phyloP scores from a whole-genome alignment of 78 protist species.

The Dictyostelium intermedium region DNA sequence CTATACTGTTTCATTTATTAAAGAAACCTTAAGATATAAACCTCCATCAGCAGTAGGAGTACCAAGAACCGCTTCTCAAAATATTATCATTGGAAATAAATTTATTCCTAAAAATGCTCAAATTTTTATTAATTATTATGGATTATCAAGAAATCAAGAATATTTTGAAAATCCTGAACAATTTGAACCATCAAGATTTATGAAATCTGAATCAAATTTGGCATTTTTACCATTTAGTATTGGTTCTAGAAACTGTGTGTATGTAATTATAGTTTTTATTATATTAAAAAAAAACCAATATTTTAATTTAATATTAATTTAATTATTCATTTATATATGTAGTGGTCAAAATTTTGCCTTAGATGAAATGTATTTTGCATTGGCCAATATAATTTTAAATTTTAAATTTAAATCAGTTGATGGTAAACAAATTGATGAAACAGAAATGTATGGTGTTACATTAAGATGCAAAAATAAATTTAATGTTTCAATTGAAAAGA shows the following conservation, averaged over 20 bases:
- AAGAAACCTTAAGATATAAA: constrained; percentile 11
- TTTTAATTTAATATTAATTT: no score
- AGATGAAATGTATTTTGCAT: constrained; percentile 13
- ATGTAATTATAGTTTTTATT: neutral
- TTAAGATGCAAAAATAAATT: constrained; percentile 1
- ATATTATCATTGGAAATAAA: neutral
- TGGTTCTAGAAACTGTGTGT: constrained; percentile 46
- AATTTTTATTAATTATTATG: neutral
- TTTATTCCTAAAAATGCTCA: constrained; percentile 31
- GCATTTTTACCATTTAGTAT: constrained; percentile 9
- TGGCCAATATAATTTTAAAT: neutral
- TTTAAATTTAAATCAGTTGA: neutral
- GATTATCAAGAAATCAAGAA: neutral
- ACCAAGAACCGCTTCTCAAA: neutral
- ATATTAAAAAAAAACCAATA: no score
- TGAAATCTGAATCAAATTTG: neutral
- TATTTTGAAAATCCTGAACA: constrained; percentile 1
- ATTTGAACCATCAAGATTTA: constrained; percentile 18
- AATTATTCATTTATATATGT: no score
- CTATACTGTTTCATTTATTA: constrained; percentile 2
- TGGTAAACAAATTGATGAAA: neutral
- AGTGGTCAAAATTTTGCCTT: constrained; percentile 19
- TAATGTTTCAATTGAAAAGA: neutral
- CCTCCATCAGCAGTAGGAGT: neutral
- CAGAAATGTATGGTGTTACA: constrained; percentile 20